phyloP scores from a whole-genome alignment of 495 filamentous ascomycete genomes.

The Pyronema domesticum region DNA sequence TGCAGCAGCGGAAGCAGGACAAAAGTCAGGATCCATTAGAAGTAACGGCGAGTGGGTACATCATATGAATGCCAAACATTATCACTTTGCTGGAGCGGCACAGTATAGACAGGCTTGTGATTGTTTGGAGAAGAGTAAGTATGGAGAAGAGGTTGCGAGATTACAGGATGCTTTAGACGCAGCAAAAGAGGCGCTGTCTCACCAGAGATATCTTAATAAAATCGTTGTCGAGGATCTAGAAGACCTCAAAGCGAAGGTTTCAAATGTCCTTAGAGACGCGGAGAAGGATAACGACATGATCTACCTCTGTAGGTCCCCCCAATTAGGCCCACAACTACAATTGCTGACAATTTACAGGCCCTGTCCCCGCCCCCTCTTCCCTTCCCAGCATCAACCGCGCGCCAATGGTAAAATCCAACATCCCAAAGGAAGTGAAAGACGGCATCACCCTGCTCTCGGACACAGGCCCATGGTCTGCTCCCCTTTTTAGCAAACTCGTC shows the following conservation, averaged over 20 bases:
- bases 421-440: slow-evolving; percentile 68
- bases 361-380: slow-evolving; percentile 76
- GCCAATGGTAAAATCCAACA: slow-evolving; percentile 64
- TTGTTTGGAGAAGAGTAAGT: slow-evolving; percentile 81
- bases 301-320: slow-evolving; percentile 43
- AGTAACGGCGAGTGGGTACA: slow-evolving; percentile 98
- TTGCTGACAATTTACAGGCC: slow-evolving; percentile 28
- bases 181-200: slow-evolving; percentile 61
- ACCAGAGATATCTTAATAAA: slow-evolving; percentile 71
- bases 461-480: slow-evolving; percentile 58
- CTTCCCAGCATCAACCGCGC: slow-evolving; percentile 71
- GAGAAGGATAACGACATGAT: slow-evolving; percentile 96
- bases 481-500: slow-evolving; percentile 78
- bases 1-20: slow-evolving; percentile 63
- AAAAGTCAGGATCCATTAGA: slow-evolving; percentile 74
- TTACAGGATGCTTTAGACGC: slow-evolving; percentile 64
- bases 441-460: slow-evolving; percentile 64
- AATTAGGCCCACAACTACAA: neutral
- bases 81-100: slow-evolving; percentile 91
- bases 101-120: slow-evolving; percentile 90
- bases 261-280: slow-evolving; percentile 75
- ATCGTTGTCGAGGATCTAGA: slow-evolving; percentile 66
- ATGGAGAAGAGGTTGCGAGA: slow-evolving; percentile 87
- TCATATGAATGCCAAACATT: slow-evolving; percentile 91
- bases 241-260: slow-evolving; percentile 60